Conservation (phyloP, 1,139 yeast species). For the Sugiyamaella castrensis region DNA sequence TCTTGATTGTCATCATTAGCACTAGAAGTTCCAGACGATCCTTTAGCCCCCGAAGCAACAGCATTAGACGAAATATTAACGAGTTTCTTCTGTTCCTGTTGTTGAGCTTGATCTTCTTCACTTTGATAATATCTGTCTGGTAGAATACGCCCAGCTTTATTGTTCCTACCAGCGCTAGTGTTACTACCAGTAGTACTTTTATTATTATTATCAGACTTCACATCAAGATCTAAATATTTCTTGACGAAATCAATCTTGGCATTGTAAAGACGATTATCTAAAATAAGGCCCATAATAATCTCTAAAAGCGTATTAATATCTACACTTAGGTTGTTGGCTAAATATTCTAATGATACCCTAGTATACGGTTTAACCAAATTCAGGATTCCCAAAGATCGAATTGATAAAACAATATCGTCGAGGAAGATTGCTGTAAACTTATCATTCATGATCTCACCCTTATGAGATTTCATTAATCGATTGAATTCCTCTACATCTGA, state of each 20-base stretch:
- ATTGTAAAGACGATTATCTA: conserved; percentile 45
- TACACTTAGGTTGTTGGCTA: conserved; percentile 33
- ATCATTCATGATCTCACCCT: conserved; percentile 31
- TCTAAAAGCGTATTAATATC: conserved; percentile 40
- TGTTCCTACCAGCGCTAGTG: not conserved
- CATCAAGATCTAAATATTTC: conserved; percentile 18
- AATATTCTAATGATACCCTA: conserved; percentile 35
- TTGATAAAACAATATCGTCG: conserved; percentile 34
- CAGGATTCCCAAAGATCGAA: conserved; percentile 39
- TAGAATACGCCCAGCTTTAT: not conserved
- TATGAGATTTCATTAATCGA: conserved; percentile 28
- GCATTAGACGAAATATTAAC: conserved; percentile 10
- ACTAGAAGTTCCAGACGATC: too few species aligned
- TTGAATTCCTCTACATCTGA: conserved; percentile 41
- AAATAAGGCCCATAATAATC: conserved; percentile 44
- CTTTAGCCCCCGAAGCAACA: not conserved
- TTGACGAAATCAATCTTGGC: conserved; percentile 44
- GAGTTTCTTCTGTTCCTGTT: conserved; percentile 12
- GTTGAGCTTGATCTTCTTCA: conserved; percentile 6
- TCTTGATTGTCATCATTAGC: too few species aligned
- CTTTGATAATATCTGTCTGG: conserved; percentile 8
- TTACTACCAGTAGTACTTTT: not conserved
- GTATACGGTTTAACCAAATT: conserved; percentile 42
- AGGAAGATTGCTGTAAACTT: conserved; percentile 33
- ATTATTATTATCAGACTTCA: not conserved